Evolutionary conservation across 805 yeast genomes (phyloP).

Genomic region (Candida morakotiae): DNA sequence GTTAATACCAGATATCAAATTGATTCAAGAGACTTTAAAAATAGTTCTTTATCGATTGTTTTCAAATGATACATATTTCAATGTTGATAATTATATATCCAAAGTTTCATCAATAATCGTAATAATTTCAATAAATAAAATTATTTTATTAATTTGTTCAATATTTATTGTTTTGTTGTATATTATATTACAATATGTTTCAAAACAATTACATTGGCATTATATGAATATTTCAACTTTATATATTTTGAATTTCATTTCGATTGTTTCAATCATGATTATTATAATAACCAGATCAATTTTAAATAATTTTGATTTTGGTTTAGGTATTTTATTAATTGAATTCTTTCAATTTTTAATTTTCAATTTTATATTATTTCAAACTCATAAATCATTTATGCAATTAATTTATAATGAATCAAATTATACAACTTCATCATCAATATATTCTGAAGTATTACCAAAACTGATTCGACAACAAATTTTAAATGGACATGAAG

Average conservation of each 20-base stretch:
- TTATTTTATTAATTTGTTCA: neutral
- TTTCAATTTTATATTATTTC: neutral
- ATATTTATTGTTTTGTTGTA: neutral
- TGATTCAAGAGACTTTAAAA: neutral
- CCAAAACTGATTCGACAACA: slow-evolving; percentile 3
- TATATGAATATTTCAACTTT: neutral
- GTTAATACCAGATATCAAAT: neutral
- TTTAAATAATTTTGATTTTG: neutral
- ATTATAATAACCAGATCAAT: neutral
- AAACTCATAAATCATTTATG: slow-evolving; percentile 5
- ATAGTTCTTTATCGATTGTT: neutral
- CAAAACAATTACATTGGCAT: slow-evolving; percentile 2
- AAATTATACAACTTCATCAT: slow-evolving; percentile 1
- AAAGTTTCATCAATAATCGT: neutral
- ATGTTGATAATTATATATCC: neutral
- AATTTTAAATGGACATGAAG: neutral
- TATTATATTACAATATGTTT: neutral
- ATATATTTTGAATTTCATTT: neutral
- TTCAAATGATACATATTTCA: neutral
- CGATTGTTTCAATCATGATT: neutral
- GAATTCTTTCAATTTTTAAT: slow-evolving; percentile 1
- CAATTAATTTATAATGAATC: neutral
- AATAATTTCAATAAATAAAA: neutral
- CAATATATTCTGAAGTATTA: slow-evolving; percentile 2
- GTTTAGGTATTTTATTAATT: neutral